Evolutionary conservation across 495 filamentous ascomycete species (phyloP).

Genomic region (Aspergillus nidulans): DNA sequence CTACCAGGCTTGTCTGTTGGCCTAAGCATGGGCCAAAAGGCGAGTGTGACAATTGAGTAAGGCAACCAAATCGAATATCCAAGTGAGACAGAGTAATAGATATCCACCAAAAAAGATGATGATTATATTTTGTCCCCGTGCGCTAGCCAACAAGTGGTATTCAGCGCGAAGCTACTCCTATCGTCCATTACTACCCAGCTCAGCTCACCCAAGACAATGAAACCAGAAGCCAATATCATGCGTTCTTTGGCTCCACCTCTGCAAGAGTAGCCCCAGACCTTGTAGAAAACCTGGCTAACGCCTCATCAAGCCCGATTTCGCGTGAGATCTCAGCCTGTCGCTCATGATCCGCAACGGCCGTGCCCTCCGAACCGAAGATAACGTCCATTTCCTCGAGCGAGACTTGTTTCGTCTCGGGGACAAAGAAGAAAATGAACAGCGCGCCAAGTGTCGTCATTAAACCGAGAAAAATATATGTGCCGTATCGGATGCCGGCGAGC

Average conservation of each 20-base stretch:
- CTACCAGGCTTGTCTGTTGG: too few species aligned
- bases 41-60: too few species aligned
- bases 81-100: too few species aligned
- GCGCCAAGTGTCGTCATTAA: slow-evolving; percentile 57
- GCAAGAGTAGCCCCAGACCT: neutral
- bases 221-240: neutral
- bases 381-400: slow-evolving; percentile 55
- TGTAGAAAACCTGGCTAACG: slow-evolving; percentile 4
- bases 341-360: slow-evolving; percentile 59
- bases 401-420: slow-evolving; percentile 55
- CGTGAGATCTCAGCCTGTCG: slow-evolving; percentile 63
- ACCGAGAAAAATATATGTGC: slow-evolving; percentile 71
- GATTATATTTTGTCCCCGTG: neutral
- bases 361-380: slow-evolving; percentile 64
- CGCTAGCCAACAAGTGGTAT: neutral
- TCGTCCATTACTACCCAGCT: neutral
- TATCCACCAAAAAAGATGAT: too few species aligned
- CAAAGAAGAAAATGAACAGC: slow-evolving; percentile 45
- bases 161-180: neutral
- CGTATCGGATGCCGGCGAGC: slow-evolving; percentile 59
- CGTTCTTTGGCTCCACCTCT: neutral
- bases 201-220: neutral
- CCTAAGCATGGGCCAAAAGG: too few species aligned
- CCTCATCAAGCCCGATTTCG: slow-evolving; percentile 58
- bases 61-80: too few species aligned